These are phyloP conservation scores for Tulasnella calospora DNA, from an alignment of 768 basidiomycete genomes.

Conservation along the genomic window DNA sequence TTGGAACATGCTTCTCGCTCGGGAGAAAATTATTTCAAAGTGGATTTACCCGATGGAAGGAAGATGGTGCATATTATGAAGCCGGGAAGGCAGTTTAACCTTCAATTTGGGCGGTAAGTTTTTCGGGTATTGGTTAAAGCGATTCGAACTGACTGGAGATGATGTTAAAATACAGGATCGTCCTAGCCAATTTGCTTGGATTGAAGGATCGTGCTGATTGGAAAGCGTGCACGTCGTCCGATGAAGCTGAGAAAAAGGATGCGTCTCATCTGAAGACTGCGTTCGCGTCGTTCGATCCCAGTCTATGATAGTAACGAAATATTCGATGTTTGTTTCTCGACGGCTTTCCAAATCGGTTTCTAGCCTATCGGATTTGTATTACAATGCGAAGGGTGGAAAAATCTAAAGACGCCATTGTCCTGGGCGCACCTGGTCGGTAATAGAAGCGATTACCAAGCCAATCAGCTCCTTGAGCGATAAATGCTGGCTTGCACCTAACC, in stretches of 20 bases:
- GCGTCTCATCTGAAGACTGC: constrained; percentile 77
- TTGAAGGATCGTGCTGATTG: constrained; percentile 81
- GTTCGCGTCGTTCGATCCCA: constrained; percentile 68
- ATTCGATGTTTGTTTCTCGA: too few species aligned
- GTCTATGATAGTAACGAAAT: neutral
- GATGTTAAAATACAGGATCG: constrained; percentile 53
- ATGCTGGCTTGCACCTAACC: too few species aligned
- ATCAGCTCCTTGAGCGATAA: too few species aligned
- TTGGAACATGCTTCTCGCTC: constrained; percentile 45
- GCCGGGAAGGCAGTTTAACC: constrained; percentile 69
- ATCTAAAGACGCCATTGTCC: too few species aligned
- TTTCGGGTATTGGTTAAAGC: neutral
- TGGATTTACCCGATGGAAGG: constrained; percentile 81
- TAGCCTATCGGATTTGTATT: too few species aligned
- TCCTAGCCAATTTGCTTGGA: constrained; percentile 68
- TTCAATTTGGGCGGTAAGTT: constrained; percentile 89
- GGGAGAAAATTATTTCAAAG: constrained; percentile 72
- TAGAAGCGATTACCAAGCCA: too few species aligned
- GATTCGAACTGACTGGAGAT: neutral
- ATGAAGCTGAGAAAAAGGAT: constrained; percentile 82
- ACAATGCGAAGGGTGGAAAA: too few species aligned
- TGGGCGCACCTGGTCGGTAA: too few species aligned
- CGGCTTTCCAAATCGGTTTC: too few species aligned
- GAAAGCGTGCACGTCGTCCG: constrained; percentile 78
- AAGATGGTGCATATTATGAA: constrained; percentile 83